Conservation (phyloP, 2,329 filamentous ascomycete genomes). For the Cladosporium colombiae region DNA sequence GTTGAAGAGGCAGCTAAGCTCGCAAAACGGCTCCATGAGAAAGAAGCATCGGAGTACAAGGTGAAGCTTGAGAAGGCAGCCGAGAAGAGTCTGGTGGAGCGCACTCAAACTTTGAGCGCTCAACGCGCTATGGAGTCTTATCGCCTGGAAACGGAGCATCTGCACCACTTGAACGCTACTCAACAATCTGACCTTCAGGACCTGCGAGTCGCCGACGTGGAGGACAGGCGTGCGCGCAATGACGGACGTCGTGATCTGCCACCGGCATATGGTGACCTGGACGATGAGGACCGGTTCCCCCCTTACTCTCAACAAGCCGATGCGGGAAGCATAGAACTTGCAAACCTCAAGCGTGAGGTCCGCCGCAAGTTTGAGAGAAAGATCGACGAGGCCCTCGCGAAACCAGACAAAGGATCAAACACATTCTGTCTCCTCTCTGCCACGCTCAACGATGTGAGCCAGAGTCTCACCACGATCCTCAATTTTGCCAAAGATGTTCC, state of each 20-base stretch:
- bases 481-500: background rate
- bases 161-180: constrained; percentile 12
- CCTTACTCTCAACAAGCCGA: constrained; percentile 25
- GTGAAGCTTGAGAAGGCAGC: background rate
- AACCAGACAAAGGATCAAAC: background rate
- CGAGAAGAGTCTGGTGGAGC: background rate
- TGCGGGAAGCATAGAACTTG: constrained; percentile 23
- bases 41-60: background rate
- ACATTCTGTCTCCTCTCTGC: background rate
- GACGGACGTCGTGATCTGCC: constrained; percentile 24
- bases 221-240: background rate
- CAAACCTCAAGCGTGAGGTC: constrained; percentile 22
- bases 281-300: constrained; percentile 24
- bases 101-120: background rate
- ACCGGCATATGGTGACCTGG: constrained; percentile 31
- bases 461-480: background rate
- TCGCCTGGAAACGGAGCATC: constrained; percentile 16
- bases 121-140: background rate
- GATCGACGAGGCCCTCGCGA: background rate
- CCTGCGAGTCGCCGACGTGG: constrained; percentile 18
- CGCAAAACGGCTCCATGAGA: background rate
- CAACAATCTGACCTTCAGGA: constrained; percentile 28
- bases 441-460: background rate
- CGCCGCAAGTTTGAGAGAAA: constrained; percentile 22
- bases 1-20: constrained; percentile 2